phyloP scores from a whole-genome alignment of 164 flowering plant species.

The Saururus chinensis region DNA sequence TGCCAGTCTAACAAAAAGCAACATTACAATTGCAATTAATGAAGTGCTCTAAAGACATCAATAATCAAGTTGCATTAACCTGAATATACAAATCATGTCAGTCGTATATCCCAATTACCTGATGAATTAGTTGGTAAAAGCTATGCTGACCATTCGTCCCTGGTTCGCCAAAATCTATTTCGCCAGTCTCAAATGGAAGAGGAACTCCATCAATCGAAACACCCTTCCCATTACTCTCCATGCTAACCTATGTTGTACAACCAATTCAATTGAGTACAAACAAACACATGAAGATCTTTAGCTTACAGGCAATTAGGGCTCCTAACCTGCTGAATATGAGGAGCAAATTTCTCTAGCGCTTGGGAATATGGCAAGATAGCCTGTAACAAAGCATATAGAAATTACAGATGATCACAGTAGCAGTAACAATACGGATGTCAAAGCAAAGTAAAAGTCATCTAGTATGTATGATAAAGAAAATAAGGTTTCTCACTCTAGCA shows the following conservation, averaged over 20 bases:
- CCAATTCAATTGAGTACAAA: not conserved
- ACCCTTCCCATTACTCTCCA: slow-evolving; percentile 99
- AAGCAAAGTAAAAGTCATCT: not conserved
- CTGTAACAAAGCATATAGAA: slow-evolving; percentile 26
- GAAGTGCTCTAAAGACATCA: not conserved
- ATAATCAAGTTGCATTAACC: not conserved
- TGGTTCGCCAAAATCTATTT: slow-evolving; percentile 99
- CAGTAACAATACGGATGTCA: not conserved
- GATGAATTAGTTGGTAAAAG: slow-evolving; percentile 97
- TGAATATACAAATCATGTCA: not conserved
- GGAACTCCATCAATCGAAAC: slow-evolving; percentile 90
- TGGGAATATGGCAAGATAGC: slow-evolving; percentile 94
- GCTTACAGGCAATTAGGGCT: not conserved
- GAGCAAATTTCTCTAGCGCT: slow-evolving; percentile 92
- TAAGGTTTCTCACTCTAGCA: slow-evolving; percentile 63
- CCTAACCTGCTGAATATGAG: slow-evolving; percentile 90
- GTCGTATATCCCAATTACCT: slow-evolving; percentile 30
- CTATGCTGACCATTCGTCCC: slow-evolving; percentile 99
- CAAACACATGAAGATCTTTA: not conserved
- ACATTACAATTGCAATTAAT: not conserved
- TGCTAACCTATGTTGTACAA: slow-evolving; percentile 64
- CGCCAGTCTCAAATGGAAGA: slow-evolving; percentile 91
- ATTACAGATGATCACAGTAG: not conserved
- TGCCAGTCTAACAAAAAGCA: not conserved
- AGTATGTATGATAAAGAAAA: slow-evolving; percentile 1